These are phyloP conservation scores for Quercus berberidifolia DNA, from an alignment of 306 rosid genomes.

Conservation along the genomic window DNA sequence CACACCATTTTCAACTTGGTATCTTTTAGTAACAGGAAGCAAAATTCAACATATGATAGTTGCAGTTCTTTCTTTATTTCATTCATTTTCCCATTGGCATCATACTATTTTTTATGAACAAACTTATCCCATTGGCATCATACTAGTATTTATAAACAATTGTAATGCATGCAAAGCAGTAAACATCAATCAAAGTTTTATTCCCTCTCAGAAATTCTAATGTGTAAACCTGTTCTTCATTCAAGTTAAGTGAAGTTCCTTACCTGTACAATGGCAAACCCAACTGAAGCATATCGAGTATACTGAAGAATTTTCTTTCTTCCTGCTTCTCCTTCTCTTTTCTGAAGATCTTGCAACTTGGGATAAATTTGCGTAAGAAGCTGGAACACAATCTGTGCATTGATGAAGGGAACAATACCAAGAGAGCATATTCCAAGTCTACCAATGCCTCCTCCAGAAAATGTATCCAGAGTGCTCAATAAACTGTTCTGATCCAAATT, in stretches of 20 bases:
- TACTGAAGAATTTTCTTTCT: constrained; percentile 89
- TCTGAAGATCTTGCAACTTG: constrained; percentile 93
- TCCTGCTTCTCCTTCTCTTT: constrained; percentile 93
- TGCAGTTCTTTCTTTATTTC: not conserved
- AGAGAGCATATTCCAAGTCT: constrained; percentile 93
- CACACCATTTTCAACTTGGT: not conserved
- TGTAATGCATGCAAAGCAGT: not conserved
- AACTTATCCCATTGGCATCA: not conserved
- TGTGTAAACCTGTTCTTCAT: not conserved
- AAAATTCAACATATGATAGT: not conserved
- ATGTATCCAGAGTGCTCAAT: constrained; percentile 83
- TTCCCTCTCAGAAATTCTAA: not conserved
- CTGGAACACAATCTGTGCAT: constrained; percentile 94
- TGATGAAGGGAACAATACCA: constrained; percentile 94
- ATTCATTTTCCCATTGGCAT: not conserved
- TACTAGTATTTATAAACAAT: not conserved
- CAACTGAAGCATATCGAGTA: constrained; percentile 93
- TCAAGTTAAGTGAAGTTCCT: constrained; percentile 20
- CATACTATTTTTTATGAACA: not conserved
- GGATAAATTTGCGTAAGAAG: constrained; percentile 95
- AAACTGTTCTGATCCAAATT: constrained; percentile 91
- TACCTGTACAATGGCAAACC: constrained; percentile 92
- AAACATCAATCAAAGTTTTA: not conserved
- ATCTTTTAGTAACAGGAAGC: not conserved
- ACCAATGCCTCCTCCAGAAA: constrained; percentile 98